Base-by-base conservation (phyloP, 192 early-diverging fungal genomes). In the Entophlyctis helioformis region DNA sequence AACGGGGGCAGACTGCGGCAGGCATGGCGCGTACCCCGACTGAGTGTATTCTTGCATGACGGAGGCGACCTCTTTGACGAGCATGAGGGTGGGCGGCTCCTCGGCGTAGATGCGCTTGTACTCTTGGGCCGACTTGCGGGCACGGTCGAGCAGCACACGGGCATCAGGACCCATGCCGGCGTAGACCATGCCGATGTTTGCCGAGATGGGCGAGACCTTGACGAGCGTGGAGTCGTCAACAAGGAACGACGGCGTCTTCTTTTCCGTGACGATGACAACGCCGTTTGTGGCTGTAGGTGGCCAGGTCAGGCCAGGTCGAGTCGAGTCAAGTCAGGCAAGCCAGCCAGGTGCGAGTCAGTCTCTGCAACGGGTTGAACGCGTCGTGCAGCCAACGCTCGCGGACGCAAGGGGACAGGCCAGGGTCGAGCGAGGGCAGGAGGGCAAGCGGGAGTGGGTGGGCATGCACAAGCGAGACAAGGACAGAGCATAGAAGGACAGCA, bases 31-130 rank as follows among this genome's bases (percentile, higher is more conserved):
- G 54, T 70, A 91, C 87, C 87, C 87, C 64, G 82, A 85, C 70
- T 99, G 96, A 41, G 96, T 99, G 55, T 84, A 99, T 61, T 97
- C 96, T 54, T 99, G 96, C 91, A 96, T 96, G 39, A 99, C 82
- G 47, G 80, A 67, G 2, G 96, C 96, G 29, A 99, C 81, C 56
- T 97, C 91, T 66, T 94, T 89, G 35, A 99, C 96, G 24, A 99
- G 67, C 46, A 99, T 95, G 43, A 78, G 76, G 44, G 83, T 85
- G 12, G 96, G 91, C 31, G 96, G 96, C 39, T 99, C 90, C 55
- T 96, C 91, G 65, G 80, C 80, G 54, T 96, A 96, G 13, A 91
- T 68, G 42, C 81, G 69, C 54, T 87, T 87, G 72, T 99, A 99
- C 57, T 79, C 82, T 49, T 99, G 96, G 22, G 96, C 96, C 32